Percentiles rank a stretch among this genome's conserved stretches.
phyloP scores from a whole-genome alignment of 1,284 basidiomycete species.

The Meira miltonrushii region DNA sequence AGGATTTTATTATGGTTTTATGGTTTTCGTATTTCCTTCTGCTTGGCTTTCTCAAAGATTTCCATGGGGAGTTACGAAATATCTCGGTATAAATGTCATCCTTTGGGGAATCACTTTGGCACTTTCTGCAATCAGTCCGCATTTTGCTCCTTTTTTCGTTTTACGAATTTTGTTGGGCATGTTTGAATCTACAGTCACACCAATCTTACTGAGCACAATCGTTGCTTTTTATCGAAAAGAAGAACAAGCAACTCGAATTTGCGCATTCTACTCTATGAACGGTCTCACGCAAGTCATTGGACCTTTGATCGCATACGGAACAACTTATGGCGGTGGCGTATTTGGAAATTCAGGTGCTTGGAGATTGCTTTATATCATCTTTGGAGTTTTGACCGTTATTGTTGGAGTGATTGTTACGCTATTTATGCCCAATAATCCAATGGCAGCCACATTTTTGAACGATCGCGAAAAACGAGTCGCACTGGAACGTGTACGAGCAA shows the following conservation, averaged over 20 bases:
- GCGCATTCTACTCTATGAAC: slow-evolving; percentile 47
- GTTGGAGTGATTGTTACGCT: slow-evolving; percentile 61
- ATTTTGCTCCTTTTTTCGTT: slow-evolving; percentile 63
- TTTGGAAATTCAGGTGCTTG: slow-evolving; percentile 50
- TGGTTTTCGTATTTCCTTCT: slow-evolving; percentile 64
- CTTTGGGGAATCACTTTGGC: slow-evolving; percentile 64
- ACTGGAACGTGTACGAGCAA: slow-evolving; percentile 65
- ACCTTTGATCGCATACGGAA: slow-evolving; percentile 63
- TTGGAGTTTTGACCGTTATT: slow-evolving; percentile 62
- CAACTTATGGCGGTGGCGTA: slow-evolving; percentile 57
- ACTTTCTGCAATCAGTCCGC: slow-evolving; percentile 60
- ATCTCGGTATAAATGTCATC: slow-evolving; percentile 61
- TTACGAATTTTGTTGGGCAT: slow-evolving; percentile 62
- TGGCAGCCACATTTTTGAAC: slow-evolving; percentile 61
- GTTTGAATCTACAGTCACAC: slow-evolving; percentile 59
- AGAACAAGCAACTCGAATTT: slow-evolving; percentile 63
- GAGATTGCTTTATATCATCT: slow-evolving; percentile 63
- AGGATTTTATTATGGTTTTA: slow-evolving; percentile 60
- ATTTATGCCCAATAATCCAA: slow-evolving; percentile 65
- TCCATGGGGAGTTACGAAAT: slow-evolving; percentile 56
- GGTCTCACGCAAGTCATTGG: slow-evolving; percentile 64
- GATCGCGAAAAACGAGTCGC: slow-evolving; percentile 63
- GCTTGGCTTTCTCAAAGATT: slow-evolving; percentile 63
- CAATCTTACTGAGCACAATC: slow-evolving; percentile 63
- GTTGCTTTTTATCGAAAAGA: slow-evolving; percentile 68